Evolutionary conservation across 1,284 basidiomycete species (phyloP).

Genomic region (Puccinia brachypodii): DNA sequence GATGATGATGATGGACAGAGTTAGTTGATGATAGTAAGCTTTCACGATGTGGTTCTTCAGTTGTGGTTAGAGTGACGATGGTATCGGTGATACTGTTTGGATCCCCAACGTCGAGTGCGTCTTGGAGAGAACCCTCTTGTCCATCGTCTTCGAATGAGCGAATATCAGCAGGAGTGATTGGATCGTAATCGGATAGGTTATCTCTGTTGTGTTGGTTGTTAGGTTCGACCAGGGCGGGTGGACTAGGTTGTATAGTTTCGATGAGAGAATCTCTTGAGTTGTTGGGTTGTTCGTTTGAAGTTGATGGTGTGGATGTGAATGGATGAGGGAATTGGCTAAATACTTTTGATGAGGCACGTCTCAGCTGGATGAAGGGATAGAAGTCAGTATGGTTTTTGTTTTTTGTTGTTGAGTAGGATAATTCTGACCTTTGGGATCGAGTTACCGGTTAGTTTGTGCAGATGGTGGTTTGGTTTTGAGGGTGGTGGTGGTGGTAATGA

Average conservation of each 20-base stretch:
- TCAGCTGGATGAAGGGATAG: not conserved
- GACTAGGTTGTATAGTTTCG: not conserved
- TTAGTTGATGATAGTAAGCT: not conserved
- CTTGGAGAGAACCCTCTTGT: conserved; percentile 34
- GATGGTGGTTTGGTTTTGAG: not conserved
- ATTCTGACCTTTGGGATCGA: conserved; percentile 5
- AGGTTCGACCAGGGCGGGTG: not conserved
- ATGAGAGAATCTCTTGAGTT: not conserved
- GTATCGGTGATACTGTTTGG: conserved; percentile 14
- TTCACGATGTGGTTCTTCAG: not conserved
- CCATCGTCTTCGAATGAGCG: conserved; percentile 43
- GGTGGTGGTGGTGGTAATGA: not conserved
- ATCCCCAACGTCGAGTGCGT: conserved; percentile 25
- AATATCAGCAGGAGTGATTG: conserved; percentile 23
- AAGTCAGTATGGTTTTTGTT: not conserved
- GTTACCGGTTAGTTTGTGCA: not conserved
- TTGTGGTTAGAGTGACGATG: conserved; percentile 9
- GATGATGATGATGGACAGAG: not conserved
- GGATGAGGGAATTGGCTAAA: conserved; percentile 19
- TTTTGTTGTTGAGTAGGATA: not conserved
- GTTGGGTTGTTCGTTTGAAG: not conserved
- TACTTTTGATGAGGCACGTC: conserved; percentile 33
- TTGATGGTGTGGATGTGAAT: conserved; percentile 16
- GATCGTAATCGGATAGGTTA: conserved; percentile 6
- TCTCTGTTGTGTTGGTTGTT: not conserved